Conservation (phyloP, 768 basidiomycete genomes). For the Lactarius psammicola region DNA sequence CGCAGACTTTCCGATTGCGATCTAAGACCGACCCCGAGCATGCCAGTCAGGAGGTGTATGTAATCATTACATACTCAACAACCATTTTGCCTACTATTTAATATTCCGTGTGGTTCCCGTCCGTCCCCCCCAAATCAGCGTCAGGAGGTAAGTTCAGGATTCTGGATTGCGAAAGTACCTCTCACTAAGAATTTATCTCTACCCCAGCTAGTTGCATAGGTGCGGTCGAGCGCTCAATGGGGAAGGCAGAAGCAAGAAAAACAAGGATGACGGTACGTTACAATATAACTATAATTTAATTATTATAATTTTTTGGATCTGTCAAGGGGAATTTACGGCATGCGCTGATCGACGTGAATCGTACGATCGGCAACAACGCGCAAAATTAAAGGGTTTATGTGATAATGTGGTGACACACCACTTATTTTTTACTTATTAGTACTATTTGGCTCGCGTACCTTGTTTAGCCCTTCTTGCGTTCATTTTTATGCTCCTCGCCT, state of each 20-base stretch:
- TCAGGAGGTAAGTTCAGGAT: background rate
- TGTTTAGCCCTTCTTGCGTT: background rate
- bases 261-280: background rate
- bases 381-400: background rate
- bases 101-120: too few species aligned
- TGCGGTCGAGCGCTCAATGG: too few species aligned
- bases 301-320: background rate
- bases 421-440: background rate
- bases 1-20: background rate
- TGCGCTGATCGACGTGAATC: conserved; percentile 22
- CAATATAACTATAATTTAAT: background rate
- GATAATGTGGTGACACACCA: background rate
- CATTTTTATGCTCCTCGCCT: background rate
- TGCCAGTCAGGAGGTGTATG: background rate
- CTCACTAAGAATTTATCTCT: background rate
- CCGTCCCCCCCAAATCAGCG: too few species aligned
- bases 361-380: conserved; percentile 16
- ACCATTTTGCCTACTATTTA: background rate
- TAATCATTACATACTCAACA: background rate
- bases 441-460: background rate
- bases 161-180: background rate
- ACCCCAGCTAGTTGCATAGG: too few species aligned
- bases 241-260: background rate
- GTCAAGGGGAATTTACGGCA: background rate
- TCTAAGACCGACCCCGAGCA: background rate